These are phyloP conservation scores for Umbelopsis isabellina DNA, from an alignment of 192 early-diverging fungal genomes.

Conservation along the genomic window DNA sequence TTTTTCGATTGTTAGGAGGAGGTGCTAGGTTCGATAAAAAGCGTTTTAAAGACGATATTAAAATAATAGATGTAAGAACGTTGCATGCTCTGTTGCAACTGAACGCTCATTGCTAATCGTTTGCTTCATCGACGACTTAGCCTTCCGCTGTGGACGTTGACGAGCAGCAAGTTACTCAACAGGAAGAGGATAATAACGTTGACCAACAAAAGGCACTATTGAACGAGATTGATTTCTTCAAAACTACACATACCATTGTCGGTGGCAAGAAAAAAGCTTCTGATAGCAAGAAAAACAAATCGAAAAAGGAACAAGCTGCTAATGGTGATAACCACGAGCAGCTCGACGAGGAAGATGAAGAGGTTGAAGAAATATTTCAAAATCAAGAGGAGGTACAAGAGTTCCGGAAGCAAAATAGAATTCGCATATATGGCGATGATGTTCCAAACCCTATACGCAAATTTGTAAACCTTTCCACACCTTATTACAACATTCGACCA, in stretches of 20 bases:
- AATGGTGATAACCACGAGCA: not conserved
- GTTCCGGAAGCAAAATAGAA: constrained; percentile 79
- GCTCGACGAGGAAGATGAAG: constrained; percentile 26
- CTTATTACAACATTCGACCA: constrained; percentile 64
- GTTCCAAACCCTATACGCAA: constrained; percentile 82
- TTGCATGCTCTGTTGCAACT: not conserved
- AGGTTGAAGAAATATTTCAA: constrained; percentile 25
- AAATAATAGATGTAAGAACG: constrained; percentile 73
- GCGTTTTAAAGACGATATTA: constrained; percentile 79
- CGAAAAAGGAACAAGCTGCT: constrained; percentile 32
- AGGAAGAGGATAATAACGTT: not conserved
- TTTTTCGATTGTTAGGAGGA: constrained; percentile 85
- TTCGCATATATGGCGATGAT: constrained; percentile 86
- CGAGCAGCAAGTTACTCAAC: not conserved
- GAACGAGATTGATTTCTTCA: constrained; percentile 53
- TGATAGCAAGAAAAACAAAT: constrained; percentile 31
- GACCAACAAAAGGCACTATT: constrained; percentile 31
- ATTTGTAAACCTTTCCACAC: constrained; percentile 77
- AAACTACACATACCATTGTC: constrained; percentile 38
- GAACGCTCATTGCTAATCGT: not conserved
- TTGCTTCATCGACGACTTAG: not conserved
- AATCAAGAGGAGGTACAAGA: not conserved
- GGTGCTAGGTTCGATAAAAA: constrained; percentile 89
- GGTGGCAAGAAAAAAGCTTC: constrained; percentile 3
- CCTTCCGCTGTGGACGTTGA: not conserved